Evolutionary conservation across 208 protist species (phyloP).

Genomic region (Leptomonas seymouri): DNA sequence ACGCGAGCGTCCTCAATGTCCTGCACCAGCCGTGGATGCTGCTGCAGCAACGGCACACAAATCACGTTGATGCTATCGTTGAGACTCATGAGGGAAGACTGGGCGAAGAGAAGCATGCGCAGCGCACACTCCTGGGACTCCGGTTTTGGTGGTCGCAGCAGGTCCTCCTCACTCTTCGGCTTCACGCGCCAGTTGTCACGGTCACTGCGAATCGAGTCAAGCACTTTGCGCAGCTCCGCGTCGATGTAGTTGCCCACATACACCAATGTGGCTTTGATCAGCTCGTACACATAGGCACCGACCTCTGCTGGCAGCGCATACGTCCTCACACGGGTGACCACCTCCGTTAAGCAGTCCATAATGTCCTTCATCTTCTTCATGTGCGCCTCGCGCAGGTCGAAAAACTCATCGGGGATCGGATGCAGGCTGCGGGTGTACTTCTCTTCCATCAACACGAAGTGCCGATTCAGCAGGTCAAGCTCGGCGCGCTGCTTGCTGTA

Average conservation of each 20-base stretch:
- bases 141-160: constrained; percentile 53
- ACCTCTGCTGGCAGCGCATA: constrained; percentile 59
- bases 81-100: constrained; percentile 79
- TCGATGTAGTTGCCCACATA: constrained; percentile 68
- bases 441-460: constrained; percentile 77
- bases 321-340: constrained; percentile 51
- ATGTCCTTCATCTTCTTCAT: constrained; percentile 82
- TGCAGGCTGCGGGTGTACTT: constrained; percentile 81
- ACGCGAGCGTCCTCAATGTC: constrained; percentile 62
- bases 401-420: constrained; percentile 64
- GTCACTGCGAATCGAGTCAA: constrained; percentile 64
- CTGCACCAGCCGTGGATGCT: constrained; percentile 46
- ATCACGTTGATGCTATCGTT: constrained; percentile 56
- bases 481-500: constrained; percentile 55
- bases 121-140: constrained; percentile 87
- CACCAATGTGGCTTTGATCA: constrained; percentile 49
- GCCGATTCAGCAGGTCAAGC: constrained; percentile 67
- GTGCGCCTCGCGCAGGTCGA: constrained; percentile 84
- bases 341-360: constrained; percentile 65
- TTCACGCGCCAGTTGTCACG: constrained; percentile 75
- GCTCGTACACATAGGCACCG: constrained; percentile 55
- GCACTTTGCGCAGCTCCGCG: constrained; percentile 68
- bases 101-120: constrained; percentile 86
- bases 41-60: constrained; percentile 56
- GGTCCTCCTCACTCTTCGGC: constrained; percentile 68